Percentiles rank a stretch among this genome's conserved stretches.
Conservation (phyloP, 371 early-diverging fungal genomes). For the Fennellomyces sp. region DNA sequence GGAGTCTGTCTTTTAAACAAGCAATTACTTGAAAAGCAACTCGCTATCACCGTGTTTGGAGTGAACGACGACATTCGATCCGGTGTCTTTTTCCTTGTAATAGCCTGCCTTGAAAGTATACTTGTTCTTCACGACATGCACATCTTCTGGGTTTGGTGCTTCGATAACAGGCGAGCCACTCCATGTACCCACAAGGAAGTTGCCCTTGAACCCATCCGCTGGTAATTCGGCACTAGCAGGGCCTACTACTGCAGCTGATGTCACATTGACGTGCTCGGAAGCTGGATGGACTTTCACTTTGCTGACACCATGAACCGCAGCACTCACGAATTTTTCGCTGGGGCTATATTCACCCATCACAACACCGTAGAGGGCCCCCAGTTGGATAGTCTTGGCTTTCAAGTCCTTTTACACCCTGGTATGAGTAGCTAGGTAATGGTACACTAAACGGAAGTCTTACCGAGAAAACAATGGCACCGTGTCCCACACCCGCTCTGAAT, state of each 20-base stretch:
- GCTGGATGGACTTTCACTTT: slow-evolving; percentile 13
- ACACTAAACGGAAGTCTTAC: background rate
- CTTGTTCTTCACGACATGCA: slow-evolving; percentile 20
- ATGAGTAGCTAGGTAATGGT: background rate
- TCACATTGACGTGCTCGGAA: slow-evolving; percentile 7
- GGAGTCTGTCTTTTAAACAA: too few species aligned
- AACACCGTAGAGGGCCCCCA: slow-evolving; percentile 17
- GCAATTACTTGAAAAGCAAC: slow-evolving; percentile 15
- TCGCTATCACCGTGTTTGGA: slow-evolving; percentile 21
- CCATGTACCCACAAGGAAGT: slow-evolving; percentile 14
- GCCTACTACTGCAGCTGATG: slow-evolving; percentile 11
- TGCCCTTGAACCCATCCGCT: slow-evolving; percentile 19
- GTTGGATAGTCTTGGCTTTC: slow-evolving; percentile 9
- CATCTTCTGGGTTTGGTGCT: slow-evolving; percentile 24
- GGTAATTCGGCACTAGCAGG: slow-evolving; percentile 14
- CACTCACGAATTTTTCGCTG: slow-evolving; percentile 1
- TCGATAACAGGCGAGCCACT: slow-evolving; percentile 14
- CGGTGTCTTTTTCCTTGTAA: slow-evolving; percentile 21
- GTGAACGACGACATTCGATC: slow-evolving; percentile 12
- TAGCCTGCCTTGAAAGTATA: slow-evolving; percentile 22
- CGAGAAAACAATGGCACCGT: slow-evolving; percentile 18
- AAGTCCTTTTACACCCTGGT: slow-evolving; percentile 2
- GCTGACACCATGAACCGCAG: slow-evolving; percentile 13
- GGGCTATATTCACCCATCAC: slow-evolving; percentile 15
- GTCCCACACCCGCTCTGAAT: slow-evolving; percentile 15